phyloP scores from a whole-genome alignment of 164 flowering plant genomes.

The Akebia trifoliata region DNA sequence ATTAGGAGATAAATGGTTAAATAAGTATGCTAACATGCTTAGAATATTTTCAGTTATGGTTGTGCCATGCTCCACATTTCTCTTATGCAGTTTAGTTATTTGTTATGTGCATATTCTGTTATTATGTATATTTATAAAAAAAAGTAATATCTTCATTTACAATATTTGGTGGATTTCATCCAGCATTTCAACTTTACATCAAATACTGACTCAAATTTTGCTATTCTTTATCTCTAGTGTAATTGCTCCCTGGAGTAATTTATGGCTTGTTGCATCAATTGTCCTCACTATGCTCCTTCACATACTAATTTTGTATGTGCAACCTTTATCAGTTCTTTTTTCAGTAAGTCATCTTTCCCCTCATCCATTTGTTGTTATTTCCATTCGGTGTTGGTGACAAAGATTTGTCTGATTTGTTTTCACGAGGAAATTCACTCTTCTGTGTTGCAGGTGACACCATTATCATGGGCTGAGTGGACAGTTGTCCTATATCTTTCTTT shows the following conservation, averaged over 20 bases:
- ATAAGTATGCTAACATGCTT: too few relatives aligned
- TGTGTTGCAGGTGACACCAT: slow-evolving; percentile 74
- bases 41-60: too few relatives aligned
- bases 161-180: too few relatives aligned
- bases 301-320: slow-evolving; percentile 74
- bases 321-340: slow-evolving; percentile 79
- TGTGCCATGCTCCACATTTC: too few relatives aligned
- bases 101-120: too few relatives aligned
- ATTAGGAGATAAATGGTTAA: too few relatives aligned
- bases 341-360: slow-evolving; percentile 64
- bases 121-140: too few relatives aligned
- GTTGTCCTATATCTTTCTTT: slow-evolving; percentile 84
- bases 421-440: background rate
- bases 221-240: slow-evolving; percentile 36
- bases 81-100: too few relatives aligned
- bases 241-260: slow-evolving; percentile 93
- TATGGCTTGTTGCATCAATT: slow-evolving; percentile 93
- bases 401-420: background rate
- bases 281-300: slow-evolving; percentile 88
- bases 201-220: slow-evolving; percentile 4
- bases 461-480: slow-evolving; percentile 87
- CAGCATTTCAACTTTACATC: too few relatives aligned
- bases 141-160: too few relatives aligned
- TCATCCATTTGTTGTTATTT: background rate
- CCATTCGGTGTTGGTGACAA: background rate